These are phyloP conservation scores for Nakaseomyces delphensis DNA, from an alignment of 1,139 yeast species.

Conservation along the genomic window DNA sequence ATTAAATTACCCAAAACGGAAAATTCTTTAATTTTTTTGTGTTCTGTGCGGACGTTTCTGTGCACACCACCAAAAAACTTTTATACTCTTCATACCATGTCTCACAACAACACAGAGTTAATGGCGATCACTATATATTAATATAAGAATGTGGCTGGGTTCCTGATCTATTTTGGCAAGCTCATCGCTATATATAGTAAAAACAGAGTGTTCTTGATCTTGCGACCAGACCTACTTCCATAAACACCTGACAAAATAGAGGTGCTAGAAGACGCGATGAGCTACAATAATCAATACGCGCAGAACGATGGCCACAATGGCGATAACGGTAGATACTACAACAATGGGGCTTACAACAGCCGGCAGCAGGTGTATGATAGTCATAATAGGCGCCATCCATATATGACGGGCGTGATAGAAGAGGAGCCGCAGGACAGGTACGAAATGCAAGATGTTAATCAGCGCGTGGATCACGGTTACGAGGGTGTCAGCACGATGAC, in stretches of 20 bases:
- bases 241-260: too few species aligned
- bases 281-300: conserved; percentile 4
- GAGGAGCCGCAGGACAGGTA: conserved; percentile 1
- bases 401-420: neutral
- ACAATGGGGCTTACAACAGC: neutral
- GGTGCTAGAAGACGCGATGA: too few species aligned
- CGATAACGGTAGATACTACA: neutral
- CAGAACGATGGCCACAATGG: too few species aligned
- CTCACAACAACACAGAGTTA: too few species aligned
- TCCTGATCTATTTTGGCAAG: too few species aligned
- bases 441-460: conserved; percentile 2
- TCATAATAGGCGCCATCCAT: conserved; percentile 3
- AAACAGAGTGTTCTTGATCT: neutral
- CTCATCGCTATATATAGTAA: conserved; percentile 5
- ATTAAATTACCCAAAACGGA: conserved; percentile 2
- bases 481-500: conserved; percentile 3
- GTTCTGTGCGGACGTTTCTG: neutral
- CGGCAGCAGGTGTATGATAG: too few species aligned
- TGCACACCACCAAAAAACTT: neutral
- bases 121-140: too few species aligned
- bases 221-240: too few species aligned
- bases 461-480: conserved; percentile 2
- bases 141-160: too few species aligned
- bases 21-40: neutral
- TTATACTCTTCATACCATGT: too few species aligned